Evolutionary conservation across 306 rosid species (phyloP), one percentile per base, ranked within the genome.

Genomic region (Malus sieversii): DNA sequence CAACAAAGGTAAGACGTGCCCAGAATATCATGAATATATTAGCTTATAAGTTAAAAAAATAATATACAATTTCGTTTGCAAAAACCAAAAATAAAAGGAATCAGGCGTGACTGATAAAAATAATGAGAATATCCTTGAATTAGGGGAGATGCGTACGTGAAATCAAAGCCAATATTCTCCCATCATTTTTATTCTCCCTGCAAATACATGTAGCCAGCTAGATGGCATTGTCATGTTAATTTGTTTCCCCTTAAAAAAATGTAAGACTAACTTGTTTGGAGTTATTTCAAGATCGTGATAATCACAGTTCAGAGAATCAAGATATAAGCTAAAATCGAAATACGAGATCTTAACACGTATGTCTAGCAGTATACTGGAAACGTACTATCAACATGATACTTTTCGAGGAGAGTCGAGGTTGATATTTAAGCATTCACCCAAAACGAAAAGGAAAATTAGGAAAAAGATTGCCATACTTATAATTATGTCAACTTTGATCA

Each of bases 81-180:
- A 78, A 72, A 75, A 73, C 64, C 46, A 48, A 16, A 79, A 80
- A 53, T 74, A 87, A 70, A 84, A 82, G 80, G 85, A 85, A 87
- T 82, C 85, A 87, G 88, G 93, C 94, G 90, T 91, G 92, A 86
- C 86, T 80, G 75, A 75, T 48, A 48, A 77, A 88, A 77, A 91
- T 86, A 91, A 89, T 89, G 89, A 89, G 87, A 91, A 87, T 83
- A 89, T 87, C 92, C 92, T 83, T 83, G 87, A 89, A 86, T 88
- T 82, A 66, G 90, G 89, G 86, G 61, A 83, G 80, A 48, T 77
- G 85, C 87, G 85, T 91, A 85, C 87, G 87, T 85, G 80, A 87
- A 82, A 87, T 81, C 81, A 76, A 82, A 78, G 78, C 80, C 87
- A 35, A 35, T 35, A 81, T 60, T 74, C 74, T 66, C 76, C 20